Conservation (phyloP, 768 basidiomycete species). For the Cystobasidium onofrii region DNA sequence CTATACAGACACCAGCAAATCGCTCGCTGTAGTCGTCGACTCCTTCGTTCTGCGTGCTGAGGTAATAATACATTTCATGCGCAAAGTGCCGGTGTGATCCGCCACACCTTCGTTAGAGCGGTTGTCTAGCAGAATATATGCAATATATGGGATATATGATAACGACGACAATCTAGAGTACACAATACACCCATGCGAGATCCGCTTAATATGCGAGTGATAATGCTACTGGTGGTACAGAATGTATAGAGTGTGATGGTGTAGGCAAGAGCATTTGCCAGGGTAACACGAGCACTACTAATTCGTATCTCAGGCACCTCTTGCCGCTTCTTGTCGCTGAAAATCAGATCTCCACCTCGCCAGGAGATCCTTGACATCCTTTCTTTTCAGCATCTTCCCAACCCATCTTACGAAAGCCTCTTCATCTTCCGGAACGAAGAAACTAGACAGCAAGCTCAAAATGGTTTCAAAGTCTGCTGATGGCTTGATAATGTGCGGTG, state of each 20-base stretch:
- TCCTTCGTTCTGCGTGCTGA: too few species aligned
- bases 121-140: too few species aligned
- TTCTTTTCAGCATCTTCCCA: conserved; percentile 52
- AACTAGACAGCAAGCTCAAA: conserved; percentile 79
- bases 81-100: neutral
- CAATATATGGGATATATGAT: neutral
- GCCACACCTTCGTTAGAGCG: too few species aligned
- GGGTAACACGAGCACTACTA: too few species aligned
- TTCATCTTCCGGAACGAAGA: conserved; percentile 88
- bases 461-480: conserved; percentile 83
- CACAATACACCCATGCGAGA: too few species aligned
- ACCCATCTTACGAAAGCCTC: conserved; percentile 76
- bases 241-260: too few species aligned
- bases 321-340: neutral
- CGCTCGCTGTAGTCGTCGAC: too few species aligned
- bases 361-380: neutral
- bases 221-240: too few species aligned
- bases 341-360: neutral
- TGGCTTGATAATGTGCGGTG: conserved; percentile 75
- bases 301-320: neutral
- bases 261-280: too few species aligned
- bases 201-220: too few species aligned
- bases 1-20: too few species aligned
- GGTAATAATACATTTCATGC: neutral
- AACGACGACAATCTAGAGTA: neutral